phyloP scores from a whole-genome alignment of 2,329 filamentous ascomycete genomes.

The Tolypocladium album region DNA sequence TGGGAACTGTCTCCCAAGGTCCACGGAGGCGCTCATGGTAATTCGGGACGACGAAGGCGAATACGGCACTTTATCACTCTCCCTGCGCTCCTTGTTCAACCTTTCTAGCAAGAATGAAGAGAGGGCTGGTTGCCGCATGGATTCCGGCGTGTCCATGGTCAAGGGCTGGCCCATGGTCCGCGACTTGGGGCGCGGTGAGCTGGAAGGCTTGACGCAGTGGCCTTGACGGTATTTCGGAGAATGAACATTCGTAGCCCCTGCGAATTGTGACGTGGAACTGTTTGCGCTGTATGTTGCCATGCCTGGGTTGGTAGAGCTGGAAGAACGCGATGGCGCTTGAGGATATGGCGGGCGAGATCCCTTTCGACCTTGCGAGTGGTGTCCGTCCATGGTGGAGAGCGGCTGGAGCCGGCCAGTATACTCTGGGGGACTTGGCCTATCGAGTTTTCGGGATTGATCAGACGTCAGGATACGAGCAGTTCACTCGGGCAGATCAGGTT shows the following conservation, averaged over 20 bases:
- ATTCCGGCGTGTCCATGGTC: constrained; percentile 30
- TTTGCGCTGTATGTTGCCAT: constrained; percentile 28
- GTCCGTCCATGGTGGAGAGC: constrained; percentile 17
- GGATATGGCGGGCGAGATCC: constrained; percentile 20
- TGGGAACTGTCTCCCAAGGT: constrained; percentile 23
- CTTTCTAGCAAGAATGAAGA: constrained; percentile 46
- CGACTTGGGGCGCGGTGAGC: constrained; percentile 25
- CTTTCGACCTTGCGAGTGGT: constrained; percentile 12
- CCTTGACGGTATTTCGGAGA: constrained; percentile 27
- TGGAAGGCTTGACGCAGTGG: constrained; percentile 21
- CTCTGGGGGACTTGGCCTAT: not conserved
- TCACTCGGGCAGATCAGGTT: not conserved
- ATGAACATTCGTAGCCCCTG: constrained; percentile 21
- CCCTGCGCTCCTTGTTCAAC: constrained; percentile 39
- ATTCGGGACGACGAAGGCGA: constrained; percentile 21
- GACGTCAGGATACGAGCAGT: not conserved
- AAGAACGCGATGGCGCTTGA: constrained; percentile 35
- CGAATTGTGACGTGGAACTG: constrained; percentile 29
- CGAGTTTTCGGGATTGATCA: not conserved
- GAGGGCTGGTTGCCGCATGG: constrained; percentile 25
- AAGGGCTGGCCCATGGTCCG: constrained; percentile 30
- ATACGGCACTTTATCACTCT: constrained; percentile 30
- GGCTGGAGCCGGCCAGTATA: not conserved
- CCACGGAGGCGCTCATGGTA: constrained; percentile 26
- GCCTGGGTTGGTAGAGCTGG: constrained; percentile 30